These are phyloP conservation scores for Apophysomyces sp. DNA, from an alignment of 371 early-diverging fungal genomes.

Conservation along the genomic window DNA sequence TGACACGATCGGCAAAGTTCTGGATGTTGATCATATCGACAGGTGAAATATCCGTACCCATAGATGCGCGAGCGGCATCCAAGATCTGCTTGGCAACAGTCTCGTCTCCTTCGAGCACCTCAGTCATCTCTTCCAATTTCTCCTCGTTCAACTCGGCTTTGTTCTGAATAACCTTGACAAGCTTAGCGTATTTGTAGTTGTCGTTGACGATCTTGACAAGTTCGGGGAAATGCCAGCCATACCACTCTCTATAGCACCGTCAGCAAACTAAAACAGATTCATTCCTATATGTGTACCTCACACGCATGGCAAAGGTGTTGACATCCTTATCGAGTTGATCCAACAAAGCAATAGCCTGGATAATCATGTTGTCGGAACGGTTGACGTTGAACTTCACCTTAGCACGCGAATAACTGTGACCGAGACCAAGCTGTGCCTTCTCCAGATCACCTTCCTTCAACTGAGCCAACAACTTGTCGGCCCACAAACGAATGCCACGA, in stretches of 20 bases:
- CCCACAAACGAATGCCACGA: constrained; percentile 92
- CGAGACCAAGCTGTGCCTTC: constrained; percentile 94
- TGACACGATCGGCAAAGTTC: constrained; percentile 92
- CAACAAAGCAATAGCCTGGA: constrained; percentile 86
- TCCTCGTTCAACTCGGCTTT: constrained; percentile 83
- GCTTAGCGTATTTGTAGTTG: constrained; percentile 87
- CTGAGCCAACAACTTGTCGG: constrained; percentile 85
- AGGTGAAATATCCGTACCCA: constrained; percentile 94
- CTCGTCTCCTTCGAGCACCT: constrained; percentile 70
- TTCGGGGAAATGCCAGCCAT: constrained; percentile 99
- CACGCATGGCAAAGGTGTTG: constrained; percentile 91
- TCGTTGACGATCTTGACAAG: constrained; percentile 93
- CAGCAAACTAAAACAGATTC: constrained; percentile 20
- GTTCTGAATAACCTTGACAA: constrained; percentile 88
- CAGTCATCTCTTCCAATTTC: constrained; percentile 71
- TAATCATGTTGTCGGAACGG: constrained; percentile 93
- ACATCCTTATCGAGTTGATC: constrained; percentile 96
- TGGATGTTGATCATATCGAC: constrained; percentile 95
- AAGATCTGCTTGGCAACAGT: constrained; percentile 75
- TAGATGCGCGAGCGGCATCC: constrained; percentile 92
- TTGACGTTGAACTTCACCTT: constrained; percentile 99
- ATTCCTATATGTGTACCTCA: constrained; percentile 23
- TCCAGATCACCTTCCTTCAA: constrained; percentile 90
- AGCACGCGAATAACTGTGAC: constrained; percentile 97
- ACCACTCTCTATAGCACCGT: constrained; percentile 85